A percentile compares a stretch with the other conserved stretches of the same genome.
Conservation (phyloP, 176 grass and related monocot species). For the Luzula sylvatica region DNA sequence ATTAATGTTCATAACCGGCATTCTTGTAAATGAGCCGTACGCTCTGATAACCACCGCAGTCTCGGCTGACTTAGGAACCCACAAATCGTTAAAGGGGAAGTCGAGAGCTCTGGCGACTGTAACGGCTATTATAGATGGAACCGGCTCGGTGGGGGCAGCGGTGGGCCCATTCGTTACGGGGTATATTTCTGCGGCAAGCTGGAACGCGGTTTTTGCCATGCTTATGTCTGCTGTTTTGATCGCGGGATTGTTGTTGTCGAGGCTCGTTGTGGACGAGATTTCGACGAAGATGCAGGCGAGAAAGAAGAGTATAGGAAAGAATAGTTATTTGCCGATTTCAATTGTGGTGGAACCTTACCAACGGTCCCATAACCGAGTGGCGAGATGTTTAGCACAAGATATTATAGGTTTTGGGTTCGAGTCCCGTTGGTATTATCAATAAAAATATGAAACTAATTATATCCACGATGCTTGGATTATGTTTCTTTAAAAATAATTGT, state of each 20-base stretch:
- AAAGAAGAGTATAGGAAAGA: not conserved
- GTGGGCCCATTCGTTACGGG: slow-evolving; percentile 71
- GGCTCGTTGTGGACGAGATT: slow-evolving; percentile 50
- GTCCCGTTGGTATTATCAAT: no score
- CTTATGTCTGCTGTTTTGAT: slow-evolving; percentile 60
- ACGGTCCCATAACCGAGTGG: no score
- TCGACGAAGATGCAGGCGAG: slow-evolving; percentile 34
- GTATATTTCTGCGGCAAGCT: slow-evolving; percentile 66
- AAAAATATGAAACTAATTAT: no score
- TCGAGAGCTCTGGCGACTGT: slow-evolving; percentile 71
- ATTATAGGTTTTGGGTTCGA: no score
- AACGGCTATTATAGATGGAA: slow-evolving; percentile 82
- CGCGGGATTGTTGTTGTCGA: slow-evolving; percentile 50
- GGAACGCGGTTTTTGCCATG: slow-evolving; percentile 75
- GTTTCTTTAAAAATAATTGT: no score
- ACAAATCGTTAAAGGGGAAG: slow-evolving; percentile 73
- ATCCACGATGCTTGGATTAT: no score
- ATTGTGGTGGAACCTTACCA: slow-evolving; percentile 34
- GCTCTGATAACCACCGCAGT: slow-evolving; percentile 76
- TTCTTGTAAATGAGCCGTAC: slow-evolving; percentile 76
- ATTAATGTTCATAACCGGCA: slow-evolving; percentile 52
- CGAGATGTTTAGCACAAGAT: no score
- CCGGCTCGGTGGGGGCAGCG: slow-evolving; percentile 64
- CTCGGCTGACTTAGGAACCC: slow-evolving; percentile 65
- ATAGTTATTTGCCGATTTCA: slow-evolving; percentile 41